Evolutionary conservation across 2,329 filamentous ascomycete genomes (phyloP).

Genomic region (Colletotrichum falcatum): DNA sequence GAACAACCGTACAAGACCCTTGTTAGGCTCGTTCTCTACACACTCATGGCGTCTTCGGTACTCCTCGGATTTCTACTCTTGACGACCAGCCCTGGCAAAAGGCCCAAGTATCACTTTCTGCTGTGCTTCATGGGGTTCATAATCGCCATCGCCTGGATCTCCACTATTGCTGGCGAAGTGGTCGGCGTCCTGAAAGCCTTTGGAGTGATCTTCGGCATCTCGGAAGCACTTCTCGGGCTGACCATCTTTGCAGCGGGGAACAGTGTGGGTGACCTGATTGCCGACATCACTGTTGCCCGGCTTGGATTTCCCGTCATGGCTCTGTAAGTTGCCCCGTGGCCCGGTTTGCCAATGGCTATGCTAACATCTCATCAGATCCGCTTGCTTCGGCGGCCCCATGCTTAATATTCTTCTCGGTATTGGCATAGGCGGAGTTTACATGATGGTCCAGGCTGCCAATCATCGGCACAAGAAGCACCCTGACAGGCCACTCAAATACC

Average conservation of each 20-base stretch:
- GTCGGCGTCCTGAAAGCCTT: conserved; percentile 94
- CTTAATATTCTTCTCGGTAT: conserved; percentile 96
- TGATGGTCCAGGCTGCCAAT: conserved; percentile 80
- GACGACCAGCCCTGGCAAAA: conserved; percentile 74
- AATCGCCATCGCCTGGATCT: conserved; percentile 96
- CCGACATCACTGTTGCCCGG: conserved; percentile 92
- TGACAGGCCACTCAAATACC: conserved; percentile 71
- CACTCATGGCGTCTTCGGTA: conserved; percentile 76
- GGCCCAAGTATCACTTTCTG: conserved; percentile 79
- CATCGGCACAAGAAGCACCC: conserved; percentile 76
- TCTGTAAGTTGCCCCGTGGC: conserved; percentile 56
- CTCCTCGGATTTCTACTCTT: conserved; percentile 75
- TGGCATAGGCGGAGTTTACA: conserved; percentile 89
- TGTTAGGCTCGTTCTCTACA: conserved; percentile 68
- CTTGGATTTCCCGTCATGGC: conserved; percentile 98
- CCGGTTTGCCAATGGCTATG: conserved; percentile 6
- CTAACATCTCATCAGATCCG: conserved; percentile 66
- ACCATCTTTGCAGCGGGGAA: conserved; percentile 98
- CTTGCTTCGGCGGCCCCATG: conserved; percentile 98
- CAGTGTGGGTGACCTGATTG: conserved; percentile 92
- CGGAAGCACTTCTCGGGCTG: conserved; percentile 91
- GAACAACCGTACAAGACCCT: conserved; percentile 65
- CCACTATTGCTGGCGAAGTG: conserved; percentile 93
- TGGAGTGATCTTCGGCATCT: conserved; percentile 91
- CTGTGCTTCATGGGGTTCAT: conserved; percentile 91